A percentile compares a stretch with the other conserved stretches of the same genome.
phyloP scores from a whole-genome alignment of 1,139 yeast genomes.

The Blastobotrys serpentis region DNA sequence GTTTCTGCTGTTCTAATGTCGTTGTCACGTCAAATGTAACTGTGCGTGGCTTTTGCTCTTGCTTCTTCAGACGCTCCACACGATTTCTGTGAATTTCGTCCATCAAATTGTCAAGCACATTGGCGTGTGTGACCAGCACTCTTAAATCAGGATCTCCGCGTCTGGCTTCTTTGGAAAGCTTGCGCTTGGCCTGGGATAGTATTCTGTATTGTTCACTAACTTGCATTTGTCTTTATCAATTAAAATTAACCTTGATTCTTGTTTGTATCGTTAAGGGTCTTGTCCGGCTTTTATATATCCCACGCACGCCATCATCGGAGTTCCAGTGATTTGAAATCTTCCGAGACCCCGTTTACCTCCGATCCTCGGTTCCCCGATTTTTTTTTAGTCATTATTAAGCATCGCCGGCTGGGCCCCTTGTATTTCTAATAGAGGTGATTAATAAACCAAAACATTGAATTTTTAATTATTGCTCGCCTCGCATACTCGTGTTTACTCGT shows the following conservation, averaged over 20 bases:
- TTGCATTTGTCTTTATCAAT: not conserved
- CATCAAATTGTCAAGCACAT: conserved; percentile 66
- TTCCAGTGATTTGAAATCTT: not conserved
- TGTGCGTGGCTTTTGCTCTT: conserved; percentile 16
- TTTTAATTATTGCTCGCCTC: too few species aligned
- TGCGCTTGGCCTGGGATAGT: conserved; percentile 66
- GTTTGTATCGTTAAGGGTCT: too few species aligned
- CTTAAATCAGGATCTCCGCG: conserved; percentile 60
- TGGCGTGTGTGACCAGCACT: conserved; percentile 68
- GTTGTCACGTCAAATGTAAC: conserved; percentile 9
- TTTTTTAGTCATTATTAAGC: too few species aligned
- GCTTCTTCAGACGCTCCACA: not conserved
- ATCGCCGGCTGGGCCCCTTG: too few species aligned
- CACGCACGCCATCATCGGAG: not conserved
- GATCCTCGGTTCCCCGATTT: not conserved
- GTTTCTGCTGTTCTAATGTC: not conserved
- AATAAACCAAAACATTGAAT: too few species aligned
- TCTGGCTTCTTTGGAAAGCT: conserved; percentile 64
- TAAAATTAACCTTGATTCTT: too few species aligned
- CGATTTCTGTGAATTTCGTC: conserved; percentile 39
- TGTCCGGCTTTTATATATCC: not conserved
- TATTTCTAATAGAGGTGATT: too few species aligned
- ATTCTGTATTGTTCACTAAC: conserved; percentile 57
- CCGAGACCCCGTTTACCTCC: not conserved
- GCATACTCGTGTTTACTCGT: too few species aligned